Evolutionary conservation across 805 yeast genomes (phyloP).

Genomic region (Wickerhamiella nectarea): DNA sequence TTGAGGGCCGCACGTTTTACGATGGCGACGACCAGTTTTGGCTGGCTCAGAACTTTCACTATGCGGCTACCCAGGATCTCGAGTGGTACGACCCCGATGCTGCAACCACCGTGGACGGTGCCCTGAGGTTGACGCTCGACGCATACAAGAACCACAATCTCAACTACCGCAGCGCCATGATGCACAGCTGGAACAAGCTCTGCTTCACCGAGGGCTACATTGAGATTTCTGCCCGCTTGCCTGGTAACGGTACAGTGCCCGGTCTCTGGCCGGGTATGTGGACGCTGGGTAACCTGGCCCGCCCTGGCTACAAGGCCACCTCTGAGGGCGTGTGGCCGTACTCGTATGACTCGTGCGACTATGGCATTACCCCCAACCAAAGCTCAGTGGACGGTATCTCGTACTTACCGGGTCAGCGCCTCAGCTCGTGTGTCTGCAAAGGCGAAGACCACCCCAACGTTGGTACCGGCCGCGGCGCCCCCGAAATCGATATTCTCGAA

Average conservation of each 20-base stretch:
- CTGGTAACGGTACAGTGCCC: conserved; percentile 60
- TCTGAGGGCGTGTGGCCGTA: conserved; percentile 96
- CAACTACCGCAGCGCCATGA: conserved; percentile 78
- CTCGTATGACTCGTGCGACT: conserved; percentile 74
- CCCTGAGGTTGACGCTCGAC: conserved; percentile 56
- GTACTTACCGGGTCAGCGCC: conserved; percentile 70
- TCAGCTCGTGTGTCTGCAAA: conserved; percentile 64
- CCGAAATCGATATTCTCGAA: conserved; percentile 87
- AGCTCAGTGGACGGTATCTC: conserved; percentile 82
- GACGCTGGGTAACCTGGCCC: conserved; percentile 85
- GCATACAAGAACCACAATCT: conserved; percentile 69
- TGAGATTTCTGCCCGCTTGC: conserved; percentile 64
- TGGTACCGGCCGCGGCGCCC: conserved; percentile 88
- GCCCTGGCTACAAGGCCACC: conserved; percentile 79
- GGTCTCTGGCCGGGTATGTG: conserved; percentile 97
- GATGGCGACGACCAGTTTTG: conserved; percentile 86
- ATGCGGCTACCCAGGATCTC: conserved; percentile 76
- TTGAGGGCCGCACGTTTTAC: conserved; percentile 80
- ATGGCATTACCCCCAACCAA: conserved; percentile 90
- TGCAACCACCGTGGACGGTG: conserved; percentile 59
- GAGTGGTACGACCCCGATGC: conserved; percentile 97
- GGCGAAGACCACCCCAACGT: conserved; percentile 78
- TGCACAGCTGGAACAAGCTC: conserved; percentile 82
- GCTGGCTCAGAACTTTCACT: conserved; percentile 70
- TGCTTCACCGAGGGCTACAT: conserved; percentile 77